Conservation (phyloP, 768 basidiomycete genomes). For the Galerina sulciceps region DNA sequence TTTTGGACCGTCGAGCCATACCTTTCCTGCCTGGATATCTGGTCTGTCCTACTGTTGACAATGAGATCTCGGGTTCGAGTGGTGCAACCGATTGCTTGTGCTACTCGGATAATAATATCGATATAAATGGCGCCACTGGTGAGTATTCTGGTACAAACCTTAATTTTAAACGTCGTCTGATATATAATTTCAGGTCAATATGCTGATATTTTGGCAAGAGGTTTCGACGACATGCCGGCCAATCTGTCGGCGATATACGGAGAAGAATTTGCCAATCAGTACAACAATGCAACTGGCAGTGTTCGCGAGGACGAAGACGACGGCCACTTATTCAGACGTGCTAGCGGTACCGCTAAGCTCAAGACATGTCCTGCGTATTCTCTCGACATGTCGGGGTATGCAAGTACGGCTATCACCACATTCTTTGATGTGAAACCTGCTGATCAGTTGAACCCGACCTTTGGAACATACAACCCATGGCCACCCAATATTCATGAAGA, state of each 20-base stretch:
- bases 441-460: background rate
- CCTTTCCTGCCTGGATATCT: conserved; percentile 6
- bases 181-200: background rate
- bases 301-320: background rate
- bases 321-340: background rate
- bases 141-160: background rate
- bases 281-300: background rate
- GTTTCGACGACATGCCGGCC: conserved; percentile 5
- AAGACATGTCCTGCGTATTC: conserved; percentile 4
- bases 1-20: conserved; percentile 4
- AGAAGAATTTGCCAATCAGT: background rate
- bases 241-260: conserved; percentile 3
- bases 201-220: conserved; percentile 4
- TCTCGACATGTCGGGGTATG: conserved; percentile 7
- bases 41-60: conserved; percentile 4
- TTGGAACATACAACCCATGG: conserved; percentile 6
- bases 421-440: conserved; percentile 10
- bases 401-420: background rate
- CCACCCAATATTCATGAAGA: background rate
- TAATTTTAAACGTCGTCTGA: background rate
- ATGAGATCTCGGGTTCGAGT: conserved; percentile 6
- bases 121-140: conserved; percentile 4
- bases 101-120: conserved; percentile 6
- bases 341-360: background rate
- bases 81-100: conserved; percentile 6